These are phyloP conservation scores for Teunomyces cretensis DNA, from an alignment of 805 yeast genomes.

Conservation along the genomic window DNA sequence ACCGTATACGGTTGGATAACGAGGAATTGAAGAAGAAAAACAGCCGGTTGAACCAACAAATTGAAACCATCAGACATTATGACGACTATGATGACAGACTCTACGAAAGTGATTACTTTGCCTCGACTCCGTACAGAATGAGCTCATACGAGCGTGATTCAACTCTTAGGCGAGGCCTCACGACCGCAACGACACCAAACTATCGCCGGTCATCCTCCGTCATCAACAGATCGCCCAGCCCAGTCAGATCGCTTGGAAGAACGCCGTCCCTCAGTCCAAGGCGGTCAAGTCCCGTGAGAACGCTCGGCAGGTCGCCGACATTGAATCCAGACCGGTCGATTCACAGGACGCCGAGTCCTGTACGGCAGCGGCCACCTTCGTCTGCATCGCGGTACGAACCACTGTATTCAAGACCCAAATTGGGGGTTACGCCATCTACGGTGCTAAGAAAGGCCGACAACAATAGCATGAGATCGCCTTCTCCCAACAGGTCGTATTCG, in stretches of 20 bases:
- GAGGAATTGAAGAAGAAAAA: conserved; percentile 10
- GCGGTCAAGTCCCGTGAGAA: conserved; percentile 2
- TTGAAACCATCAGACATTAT: conserved; percentile 6
- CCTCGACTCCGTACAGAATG: conserved; percentile 9
- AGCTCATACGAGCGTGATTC: background rate
- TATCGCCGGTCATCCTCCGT: conserved; percentile 5
- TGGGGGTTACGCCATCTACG: conserved; percentile 1
- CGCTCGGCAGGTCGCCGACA: background rate
- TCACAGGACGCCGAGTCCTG: conserved; percentile 2
- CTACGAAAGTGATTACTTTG: conserved; percentile 9
- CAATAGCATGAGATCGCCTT: background rate
- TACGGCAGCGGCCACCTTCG: background rate
- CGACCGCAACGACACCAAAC: background rate
- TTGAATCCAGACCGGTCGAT: background rate
- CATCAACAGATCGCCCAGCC: conserved; percentile 9
- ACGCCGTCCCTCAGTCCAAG: conserved; percentile 4
- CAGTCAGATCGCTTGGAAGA: conserved; percentile 3
- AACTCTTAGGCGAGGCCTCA: background rate
- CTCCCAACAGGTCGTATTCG: background rate
- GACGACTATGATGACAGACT: conserved; percentile 5
- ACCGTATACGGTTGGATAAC: conserved; percentile 11
- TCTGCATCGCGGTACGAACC: background rate
- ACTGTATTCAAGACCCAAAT: background rate
- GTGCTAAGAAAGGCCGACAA: background rate
- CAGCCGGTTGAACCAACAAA: conserved; percentile 9